Conservation (phyloP, 1,284 basidiomycete species). For the Fomitopsis palustris region DNA sequence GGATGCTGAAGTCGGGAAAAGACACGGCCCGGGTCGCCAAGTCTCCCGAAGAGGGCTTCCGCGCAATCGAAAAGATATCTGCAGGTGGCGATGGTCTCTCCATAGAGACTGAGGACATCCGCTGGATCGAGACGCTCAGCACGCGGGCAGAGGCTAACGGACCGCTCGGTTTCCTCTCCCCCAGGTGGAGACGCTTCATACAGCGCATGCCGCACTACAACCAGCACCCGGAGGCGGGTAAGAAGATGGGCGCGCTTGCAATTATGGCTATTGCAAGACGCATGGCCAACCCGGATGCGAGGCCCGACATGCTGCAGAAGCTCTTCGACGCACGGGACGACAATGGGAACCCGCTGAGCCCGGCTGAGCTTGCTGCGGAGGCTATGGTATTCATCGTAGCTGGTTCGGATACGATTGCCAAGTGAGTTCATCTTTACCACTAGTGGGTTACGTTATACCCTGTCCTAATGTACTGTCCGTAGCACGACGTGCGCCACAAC, state of each 20-base stretch:
- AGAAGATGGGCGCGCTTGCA: conserved; percentile 1
- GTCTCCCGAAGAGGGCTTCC: conserved; percentile 6
- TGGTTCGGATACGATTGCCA: conserved; percentile 39
- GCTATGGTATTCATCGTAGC: conserved; percentile 78
- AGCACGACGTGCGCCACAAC: conserved; percentile 14
- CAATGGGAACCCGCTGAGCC: conserved; percentile 52
- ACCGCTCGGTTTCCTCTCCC: conserved; percentile 7
- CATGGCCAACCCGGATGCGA: neutral
- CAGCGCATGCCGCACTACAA: neutral
- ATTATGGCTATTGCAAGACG: conserved; percentile 11
- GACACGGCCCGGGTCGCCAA: conserved; percentile 63
- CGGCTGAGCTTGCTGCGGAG: conserved; percentile 78
- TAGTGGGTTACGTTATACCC: neutral
- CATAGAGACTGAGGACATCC: conserved; percentile 6
- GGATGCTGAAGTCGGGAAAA: conserved; percentile 73
- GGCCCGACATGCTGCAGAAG: conserved; percentile 12
- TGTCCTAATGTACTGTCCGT: neutral
- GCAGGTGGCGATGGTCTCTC: neutral
- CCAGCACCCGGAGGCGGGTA: neutral
- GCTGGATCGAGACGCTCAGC: conserved; percentile 9
- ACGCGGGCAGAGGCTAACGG: conserved; percentile 6
- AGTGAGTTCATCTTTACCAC: neutral
- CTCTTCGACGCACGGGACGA: conserved; percentile 11
- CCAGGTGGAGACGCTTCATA: neutral
- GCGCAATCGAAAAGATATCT: neutral